A percentile compares a stretch with the other conserved stretches of the same genome.
These are phyloP conservation scores for Trichoderma sp. DNA, from an alignment of 2,329 filamentous ascomycete genomes.

Conservation along the genomic window DNA sequence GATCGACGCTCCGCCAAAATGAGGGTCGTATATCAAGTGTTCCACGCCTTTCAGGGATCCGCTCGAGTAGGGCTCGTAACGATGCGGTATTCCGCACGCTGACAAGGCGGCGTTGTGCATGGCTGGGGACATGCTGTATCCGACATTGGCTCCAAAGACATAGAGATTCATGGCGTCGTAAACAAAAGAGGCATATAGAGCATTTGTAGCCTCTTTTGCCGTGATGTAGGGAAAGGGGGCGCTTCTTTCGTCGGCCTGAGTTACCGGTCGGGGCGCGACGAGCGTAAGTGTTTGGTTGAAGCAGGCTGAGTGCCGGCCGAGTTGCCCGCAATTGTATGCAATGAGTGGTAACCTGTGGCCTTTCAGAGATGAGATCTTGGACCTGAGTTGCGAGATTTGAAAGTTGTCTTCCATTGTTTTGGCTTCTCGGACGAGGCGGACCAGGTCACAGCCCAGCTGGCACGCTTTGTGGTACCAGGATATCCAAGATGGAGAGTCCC, in stretches of 20 bases:
- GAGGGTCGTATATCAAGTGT: slow-evolving; percentile 8
- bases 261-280: neutral
- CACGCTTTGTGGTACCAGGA: slow-evolving; percentile 23
- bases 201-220: slow-evolving; percentile 18
- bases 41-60: slow-evolving; percentile 9
- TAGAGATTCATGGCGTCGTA: slow-evolving; percentile 23
- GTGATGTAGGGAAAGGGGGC: slow-evolving; percentile 13
- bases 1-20: slow-evolving; percentile 22
- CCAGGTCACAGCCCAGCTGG: slow-evolving; percentile 16
- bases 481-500: slow-evolving; percentile 12
- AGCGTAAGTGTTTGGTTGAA: slow-evolving; percentile 22
- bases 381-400: slow-evolving; percentile 3
- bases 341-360: slow-evolving; percentile 12
- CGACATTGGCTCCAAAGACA: slow-evolving; percentile 22
- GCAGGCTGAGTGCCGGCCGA: slow-evolving; percentile 14
- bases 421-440: slow-evolving; percentile 6
- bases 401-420: slow-evolving; percentile 18
- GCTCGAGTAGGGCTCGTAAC: slow-evolving; percentile 15
- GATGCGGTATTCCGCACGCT: slow-evolving; percentile 14
- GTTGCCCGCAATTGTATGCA: slow-evolving; percentile 8
- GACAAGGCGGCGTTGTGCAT: slow-evolving; percentile 21
- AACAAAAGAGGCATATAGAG: slow-evolving; percentile 18
- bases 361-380: neutral
- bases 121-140: slow-evolving; percentile 25
- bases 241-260: neutral